These are phyloP conservation scores for Eutrema heterophyllum DNA, from an alignment of 345 rosid genomes.

Conservation along the genomic window DNA sequence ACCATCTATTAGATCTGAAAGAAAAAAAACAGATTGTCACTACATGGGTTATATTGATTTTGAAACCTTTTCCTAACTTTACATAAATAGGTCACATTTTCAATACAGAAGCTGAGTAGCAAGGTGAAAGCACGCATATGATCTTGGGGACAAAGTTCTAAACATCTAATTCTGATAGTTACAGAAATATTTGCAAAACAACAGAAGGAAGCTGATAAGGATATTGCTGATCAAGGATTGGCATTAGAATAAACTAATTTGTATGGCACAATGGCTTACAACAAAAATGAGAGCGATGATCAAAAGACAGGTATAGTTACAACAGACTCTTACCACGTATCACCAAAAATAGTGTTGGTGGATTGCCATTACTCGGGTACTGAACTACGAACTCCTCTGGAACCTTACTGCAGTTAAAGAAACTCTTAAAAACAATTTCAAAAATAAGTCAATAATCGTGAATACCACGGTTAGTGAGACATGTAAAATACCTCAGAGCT, in stretches of 20 bases:
- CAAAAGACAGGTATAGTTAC: background rate
- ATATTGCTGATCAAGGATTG: background rate
- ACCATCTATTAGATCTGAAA: slow-evolving; percentile 67
- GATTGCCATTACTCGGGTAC: slow-evolving; percentile 89
- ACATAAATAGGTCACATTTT: background rate
- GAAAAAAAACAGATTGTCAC: slow-evolving; percentile 19
- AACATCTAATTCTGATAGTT: background rate
- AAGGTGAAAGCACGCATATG: slow-evolving; percentile 5
- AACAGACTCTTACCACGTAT: slow-evolving; percentile 51
- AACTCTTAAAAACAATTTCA: slow-evolving; percentile 16
- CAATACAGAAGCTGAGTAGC: slow-evolving; percentile 1
- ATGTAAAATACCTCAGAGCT: slow-evolving; percentile 64
- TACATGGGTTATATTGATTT: slow-evolving; percentile 5
- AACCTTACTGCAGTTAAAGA: slow-evolving; percentile 68
- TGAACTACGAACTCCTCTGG: slow-evolving; percentile 93
- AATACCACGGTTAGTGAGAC: slow-evolving; percentile 8
- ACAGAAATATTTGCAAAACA: background rate
- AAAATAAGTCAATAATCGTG: background rate
- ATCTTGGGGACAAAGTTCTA: background rate
- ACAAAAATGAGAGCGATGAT: background rate
- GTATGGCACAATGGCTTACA: background rate
- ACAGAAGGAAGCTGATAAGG: background rate
- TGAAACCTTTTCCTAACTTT: background rate
- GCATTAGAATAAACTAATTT: background rate
- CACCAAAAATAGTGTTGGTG: slow-evolving; percentile 90